Percentiles rank a stretch among this genome's conserved stretches.
Conservation (phyloP, 176 grass and related monocot genomes). For the Zea luxurians region DNA sequence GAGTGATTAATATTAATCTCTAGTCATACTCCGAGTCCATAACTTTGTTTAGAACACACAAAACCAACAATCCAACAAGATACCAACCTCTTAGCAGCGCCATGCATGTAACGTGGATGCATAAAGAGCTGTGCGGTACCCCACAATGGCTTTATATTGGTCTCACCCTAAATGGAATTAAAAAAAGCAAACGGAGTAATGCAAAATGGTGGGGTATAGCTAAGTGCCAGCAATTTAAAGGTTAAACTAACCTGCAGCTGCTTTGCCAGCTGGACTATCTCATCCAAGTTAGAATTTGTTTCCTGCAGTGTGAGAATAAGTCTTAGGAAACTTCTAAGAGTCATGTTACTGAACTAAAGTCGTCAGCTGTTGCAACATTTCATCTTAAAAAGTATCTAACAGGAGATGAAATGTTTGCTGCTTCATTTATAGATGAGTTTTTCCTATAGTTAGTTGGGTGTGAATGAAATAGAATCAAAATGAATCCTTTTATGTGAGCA, state of each 20-base stretch:
- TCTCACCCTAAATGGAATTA: slow-evolving; percentile 52
- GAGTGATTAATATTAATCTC: slow-evolving; percentile 12
- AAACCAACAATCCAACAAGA: not conserved
- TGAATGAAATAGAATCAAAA: slow-evolving; percentile 20
- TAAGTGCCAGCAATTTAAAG: slow-evolving; percentile 16
- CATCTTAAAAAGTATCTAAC: not conserved
- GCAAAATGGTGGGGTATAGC: not conserved
- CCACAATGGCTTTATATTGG: slow-evolving; percentile 79
- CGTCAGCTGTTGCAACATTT: not conserved
- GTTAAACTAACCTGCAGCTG: slow-evolving; percentile 71
- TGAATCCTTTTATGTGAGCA: not conserved
- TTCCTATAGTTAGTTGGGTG: not conserved
- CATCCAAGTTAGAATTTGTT: slow-evolving; percentile 93
- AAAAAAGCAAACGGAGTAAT: slow-evolving; percentile 10
- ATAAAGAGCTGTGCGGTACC: slow-evolving; percentile 84
- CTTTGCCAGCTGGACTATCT: slow-evolving; percentile 80
- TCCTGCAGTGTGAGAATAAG: slow-evolving; percentile 61
- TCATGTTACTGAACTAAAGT: slow-evolving; percentile 10
- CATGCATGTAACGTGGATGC: slow-evolving; percentile 93
- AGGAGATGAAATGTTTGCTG: too few species aligned
- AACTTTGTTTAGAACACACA: not conserved
- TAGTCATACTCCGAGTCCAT: not conserved
- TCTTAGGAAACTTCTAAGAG: not conserved
- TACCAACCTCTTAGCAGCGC: slow-evolving; percentile 84
- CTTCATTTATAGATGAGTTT: not conserved